These are phyloP conservation scores for Pseudocercospora fijiensis DNA, from an alignment of 2,329 filamentous ascomycete species.

Conservation along the genomic window DNA sequence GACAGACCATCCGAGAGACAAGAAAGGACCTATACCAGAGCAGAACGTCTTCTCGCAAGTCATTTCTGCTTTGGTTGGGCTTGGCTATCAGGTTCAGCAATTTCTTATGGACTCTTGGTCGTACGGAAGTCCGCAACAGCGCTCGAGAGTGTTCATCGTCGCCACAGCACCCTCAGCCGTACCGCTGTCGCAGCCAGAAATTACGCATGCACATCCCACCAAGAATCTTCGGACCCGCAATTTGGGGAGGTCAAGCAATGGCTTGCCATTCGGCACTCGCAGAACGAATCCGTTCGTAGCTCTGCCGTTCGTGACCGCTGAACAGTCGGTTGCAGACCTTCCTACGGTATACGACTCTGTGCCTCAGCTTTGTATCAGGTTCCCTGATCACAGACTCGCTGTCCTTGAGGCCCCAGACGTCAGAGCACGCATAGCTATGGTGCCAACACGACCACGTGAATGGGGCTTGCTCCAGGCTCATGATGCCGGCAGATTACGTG, in stretches of 20 bases:
- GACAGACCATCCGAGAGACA: slow-evolving; percentile 44
- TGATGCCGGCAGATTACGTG: slow-evolving; percentile 33
- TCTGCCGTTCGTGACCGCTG: slow-evolving; percentile 58
- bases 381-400: slow-evolving; percentile 66
- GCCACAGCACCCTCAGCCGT: slow-evolving; percentile 66
- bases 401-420: slow-evolving; percentile 42
- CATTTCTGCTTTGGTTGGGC: slow-evolving; percentile 68
- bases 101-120: slow-evolving; percentile 69
- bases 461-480: slow-evolving; percentile 34
- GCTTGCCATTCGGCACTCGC: slow-evolving; percentile 59
- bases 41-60: slow-evolving; percentile 72
- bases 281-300: slow-evolving; percentile 53
- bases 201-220: slow-evolving; percentile 63
- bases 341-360: slow-evolving; percentile 63
- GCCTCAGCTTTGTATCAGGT: slow-evolving; percentile 60
- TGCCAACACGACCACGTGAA: slow-evolving; percentile 57
- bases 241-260: slow-evolving; percentile 62
- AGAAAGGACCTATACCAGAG: slow-evolving; percentile 36
- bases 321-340: slow-evolving; percentile 59
- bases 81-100: slow-evolving; percentile 74
- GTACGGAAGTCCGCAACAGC: slow-evolving; percentile 64
- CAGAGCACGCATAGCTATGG: slow-evolving; percentile 53
- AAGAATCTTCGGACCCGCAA: slow-evolving; percentile 33
- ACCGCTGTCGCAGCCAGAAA: slow-evolving; percentile 56
- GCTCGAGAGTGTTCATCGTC: slow-evolving; percentile 67